These are phyloP conservation scores for Odonthalia washingtoniensis DNA, from an alignment of 31 red algal species.

Conservation along the genomic window DNA sequence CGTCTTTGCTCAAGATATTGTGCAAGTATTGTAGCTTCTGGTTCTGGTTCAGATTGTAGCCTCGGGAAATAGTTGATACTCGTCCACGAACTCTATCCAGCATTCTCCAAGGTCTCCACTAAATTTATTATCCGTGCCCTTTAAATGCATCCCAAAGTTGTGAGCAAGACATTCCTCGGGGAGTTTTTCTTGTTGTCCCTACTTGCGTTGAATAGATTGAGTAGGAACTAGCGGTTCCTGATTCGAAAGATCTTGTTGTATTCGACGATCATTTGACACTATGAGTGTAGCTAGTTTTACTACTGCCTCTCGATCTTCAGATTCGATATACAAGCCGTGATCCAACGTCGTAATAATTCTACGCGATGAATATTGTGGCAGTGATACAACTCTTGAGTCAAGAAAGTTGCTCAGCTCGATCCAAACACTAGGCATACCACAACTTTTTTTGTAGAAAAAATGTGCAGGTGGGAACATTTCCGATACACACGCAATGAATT, in stretches of 20 bases:
- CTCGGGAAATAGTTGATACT: background rate
- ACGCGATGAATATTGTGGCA: background rate
- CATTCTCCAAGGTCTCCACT: no score
- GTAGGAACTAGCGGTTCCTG: background rate
- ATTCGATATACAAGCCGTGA: no score
- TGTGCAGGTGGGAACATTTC: background rate
- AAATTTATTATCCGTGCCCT: no score
- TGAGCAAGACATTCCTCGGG: no score
- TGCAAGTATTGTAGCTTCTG: slow-evolving; percentile 19
- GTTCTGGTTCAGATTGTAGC: slow-evolving; percentile 1
- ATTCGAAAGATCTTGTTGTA: background rate
- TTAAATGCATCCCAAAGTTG: no score
- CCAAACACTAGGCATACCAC: background rate
- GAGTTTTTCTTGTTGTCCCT: background rate
- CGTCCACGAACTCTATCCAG: slow-evolving; percentile 2
- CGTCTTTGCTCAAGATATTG: background rate
- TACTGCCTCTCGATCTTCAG: no score
- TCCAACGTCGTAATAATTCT: no score
- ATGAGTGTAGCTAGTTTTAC: no score
- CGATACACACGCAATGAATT: background rate
- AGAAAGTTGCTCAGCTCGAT: background rate
- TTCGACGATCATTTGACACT: background rate
- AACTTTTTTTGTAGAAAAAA: background rate
- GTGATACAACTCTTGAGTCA: background rate
- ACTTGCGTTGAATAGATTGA: background rate